Conservation (phyloP, 805 yeast genomes). For the Ogataea trehaloabstinens region DNA sequence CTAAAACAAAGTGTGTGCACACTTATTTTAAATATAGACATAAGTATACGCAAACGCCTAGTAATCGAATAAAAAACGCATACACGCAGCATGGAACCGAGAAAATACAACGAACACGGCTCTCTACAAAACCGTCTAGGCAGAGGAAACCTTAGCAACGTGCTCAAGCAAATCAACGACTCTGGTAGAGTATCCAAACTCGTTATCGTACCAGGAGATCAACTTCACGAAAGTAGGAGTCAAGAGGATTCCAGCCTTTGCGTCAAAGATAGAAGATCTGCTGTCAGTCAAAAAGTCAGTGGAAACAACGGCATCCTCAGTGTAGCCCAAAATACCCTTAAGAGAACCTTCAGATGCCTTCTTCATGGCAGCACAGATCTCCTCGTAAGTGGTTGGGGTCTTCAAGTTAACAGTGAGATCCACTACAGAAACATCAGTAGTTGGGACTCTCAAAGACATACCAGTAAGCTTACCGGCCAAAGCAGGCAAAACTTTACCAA, state of each 20-base stretch:
- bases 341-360: conserved; percentile 73
- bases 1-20: too few species aligned
- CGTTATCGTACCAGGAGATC: conserved; percentile 94
- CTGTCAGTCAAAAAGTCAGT: conserved; percentile 82
- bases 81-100: too few species aligned
- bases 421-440: conserved; percentile 90
- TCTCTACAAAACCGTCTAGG: background rate
- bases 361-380: conserved; percentile 74
- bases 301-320: conserved; percentile 90
- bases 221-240: conserved; percentile 89
- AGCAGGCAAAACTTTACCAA: conserved; percentile 90
- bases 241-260: conserved; percentile 85
- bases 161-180: conserved; percentile 86
- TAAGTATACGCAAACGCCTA: too few species aligned
- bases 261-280: conserved; percentile 87
- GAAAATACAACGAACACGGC: too few species aligned
- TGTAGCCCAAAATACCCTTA: conserved; percentile 84
- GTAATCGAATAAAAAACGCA: too few species aligned
- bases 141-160: conserved; percentile 55
- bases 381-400: conserved; percentile 77
- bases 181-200: conserved; percentile 95
- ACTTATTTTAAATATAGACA: too few species aligned
- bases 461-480: conserved; percentile 93
- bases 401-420: conserved; percentile 83
- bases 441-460: conserved; percentile 91